phyloP scores from a whole-genome alignment of 768 basidiomycete genomes.

The Fistulinella prunicolor region DNA sequence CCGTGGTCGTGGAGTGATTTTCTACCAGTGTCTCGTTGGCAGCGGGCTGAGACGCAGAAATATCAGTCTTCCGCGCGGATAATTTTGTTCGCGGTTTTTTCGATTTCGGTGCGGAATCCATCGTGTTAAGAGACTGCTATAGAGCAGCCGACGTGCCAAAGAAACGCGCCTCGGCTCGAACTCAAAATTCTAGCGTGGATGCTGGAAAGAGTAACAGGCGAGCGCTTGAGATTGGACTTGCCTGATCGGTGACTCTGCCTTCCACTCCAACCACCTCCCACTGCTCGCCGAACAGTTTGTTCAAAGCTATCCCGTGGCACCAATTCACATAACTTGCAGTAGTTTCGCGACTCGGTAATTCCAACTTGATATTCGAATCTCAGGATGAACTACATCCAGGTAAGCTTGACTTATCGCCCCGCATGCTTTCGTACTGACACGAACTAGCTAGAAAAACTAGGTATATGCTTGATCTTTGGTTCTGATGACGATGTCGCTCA shows the following conservation, averaged over 20 bases:
- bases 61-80: constrained; percentile 21
- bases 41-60: neutral
- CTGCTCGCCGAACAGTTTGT: neutral
- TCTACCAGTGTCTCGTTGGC: constrained; percentile 27
- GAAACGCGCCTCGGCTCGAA: neutral
- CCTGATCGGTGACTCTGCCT: constrained; percentile 17
- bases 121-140: constrained; percentile 16
- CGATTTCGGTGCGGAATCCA: constrained; percentile 45
- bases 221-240: constrained; percentile 7
- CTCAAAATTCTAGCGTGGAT: neutral
- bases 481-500: constrained; percentile 6
- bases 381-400: constrained; percentile 59
- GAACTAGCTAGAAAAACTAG: constrained; percentile 85
- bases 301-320: no score
- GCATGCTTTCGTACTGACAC: constrained; percentile 6
- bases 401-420: constrained; percentile 22
- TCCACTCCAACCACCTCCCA: neutral
- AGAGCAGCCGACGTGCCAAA: neutral
- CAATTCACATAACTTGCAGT: constrained; percentile 1
- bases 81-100: constrained; percentile 57
- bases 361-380: neutral
- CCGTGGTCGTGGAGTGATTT: constrained; percentile 15
- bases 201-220: neutral
- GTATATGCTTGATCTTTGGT: constrained; percentile 27
- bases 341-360: constrained; percentile 1